Conservation (phyloP, 129 eudicot species). For the Chrysanthemum seticuspe region DNA sequence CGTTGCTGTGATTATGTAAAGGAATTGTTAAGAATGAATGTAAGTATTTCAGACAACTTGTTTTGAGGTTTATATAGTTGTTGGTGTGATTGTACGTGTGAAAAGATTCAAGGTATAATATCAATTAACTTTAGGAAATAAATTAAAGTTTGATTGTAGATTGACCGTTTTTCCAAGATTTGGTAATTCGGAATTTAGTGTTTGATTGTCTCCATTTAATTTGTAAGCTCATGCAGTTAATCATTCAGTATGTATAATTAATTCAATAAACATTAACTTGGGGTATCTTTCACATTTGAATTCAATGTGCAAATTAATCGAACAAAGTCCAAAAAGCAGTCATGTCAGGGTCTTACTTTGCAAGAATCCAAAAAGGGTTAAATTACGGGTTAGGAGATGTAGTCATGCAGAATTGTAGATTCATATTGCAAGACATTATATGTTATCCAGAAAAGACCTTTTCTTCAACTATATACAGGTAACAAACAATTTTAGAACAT, state of each 20-base stretch:
- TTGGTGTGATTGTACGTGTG: constrained; percentile 3
- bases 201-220: constrained; percentile 9
- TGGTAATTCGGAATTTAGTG: constrained; percentile 24
- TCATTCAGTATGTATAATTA: neutral
- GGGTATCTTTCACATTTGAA: constrained; percentile 22
- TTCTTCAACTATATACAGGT: too few species aligned
- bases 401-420: too few species aligned
- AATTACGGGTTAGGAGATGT: too few species aligned
- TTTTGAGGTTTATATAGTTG: constrained; percentile 17
- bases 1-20: neutral
- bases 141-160: constrained; percentile 4
- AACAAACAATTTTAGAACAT: too few species aligned
- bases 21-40: neutral
- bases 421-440: too few species aligned
- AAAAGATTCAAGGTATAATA: too few species aligned
- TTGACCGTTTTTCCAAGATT: constrained; percentile 8
- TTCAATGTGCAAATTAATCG: neutral
- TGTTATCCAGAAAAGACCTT: too few species aligned
- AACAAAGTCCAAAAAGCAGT: too few species aligned
- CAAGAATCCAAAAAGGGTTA: too few species aligned
- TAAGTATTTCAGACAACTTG: neutral
- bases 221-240: constrained; percentile 13
- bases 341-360: too few species aligned
- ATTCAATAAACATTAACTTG: constrained; percentile 10
- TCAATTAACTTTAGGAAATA: neutral